Conservation (phyloP, 148 eudicot species). For the Beta vulgaris region DNA sequence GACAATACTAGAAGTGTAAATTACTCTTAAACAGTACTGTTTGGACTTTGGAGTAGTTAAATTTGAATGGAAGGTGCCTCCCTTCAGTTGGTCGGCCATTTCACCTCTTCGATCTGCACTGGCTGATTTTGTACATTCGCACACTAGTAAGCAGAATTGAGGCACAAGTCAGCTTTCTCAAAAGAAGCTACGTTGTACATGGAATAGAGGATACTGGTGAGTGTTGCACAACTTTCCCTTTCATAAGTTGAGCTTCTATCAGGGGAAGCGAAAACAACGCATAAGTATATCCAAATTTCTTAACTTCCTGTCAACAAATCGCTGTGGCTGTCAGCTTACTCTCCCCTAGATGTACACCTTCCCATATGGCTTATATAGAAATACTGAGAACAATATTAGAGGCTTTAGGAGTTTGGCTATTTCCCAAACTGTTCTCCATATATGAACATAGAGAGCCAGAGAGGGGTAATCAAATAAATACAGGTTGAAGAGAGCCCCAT, state of each 20-base stretch:
- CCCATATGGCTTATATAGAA: too few relatives aligned
- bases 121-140: not conserved
- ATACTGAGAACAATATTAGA: too few relatives aligned
- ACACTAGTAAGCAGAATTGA: not conserved
- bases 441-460: too few relatives aligned
- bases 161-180: not conserved
- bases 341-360: not conserved
- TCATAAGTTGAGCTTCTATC: not conserved
- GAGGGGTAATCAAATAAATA: too few relatives aligned
- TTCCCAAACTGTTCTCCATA: too few relatives aligned
- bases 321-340: not conserved
- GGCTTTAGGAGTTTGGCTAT: too few relatives aligned
- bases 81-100: not conserved
- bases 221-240: not conserved
- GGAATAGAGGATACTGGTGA: not conserved
- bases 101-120: not conserved
- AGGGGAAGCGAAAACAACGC: not conserved
- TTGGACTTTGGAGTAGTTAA: not conserved
- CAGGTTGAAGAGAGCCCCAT: too few relatives aligned
- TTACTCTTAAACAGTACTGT: not conserved
- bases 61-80: not conserved
- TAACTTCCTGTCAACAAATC: not conserved
- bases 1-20: too few relatives aligned
- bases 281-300: not conserved
- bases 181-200: not conserved